These are phyloP conservation scores for Exophiala lecanii-corni DNA, from an alignment of 2,329 filamentous ascomycete genomes.

Conservation along the genomic window DNA sequence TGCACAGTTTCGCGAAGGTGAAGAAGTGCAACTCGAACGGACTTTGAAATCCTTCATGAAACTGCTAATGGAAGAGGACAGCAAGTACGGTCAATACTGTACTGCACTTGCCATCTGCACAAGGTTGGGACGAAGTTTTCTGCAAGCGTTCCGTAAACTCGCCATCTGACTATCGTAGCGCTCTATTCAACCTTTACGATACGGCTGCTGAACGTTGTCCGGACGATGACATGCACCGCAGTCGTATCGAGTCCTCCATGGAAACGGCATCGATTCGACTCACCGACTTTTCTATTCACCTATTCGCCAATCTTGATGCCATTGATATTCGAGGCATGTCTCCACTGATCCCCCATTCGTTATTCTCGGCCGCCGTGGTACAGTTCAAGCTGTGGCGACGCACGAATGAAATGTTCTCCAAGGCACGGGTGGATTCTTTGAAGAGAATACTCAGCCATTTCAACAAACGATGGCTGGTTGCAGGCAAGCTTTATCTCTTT, in stretches of 20 bases:
- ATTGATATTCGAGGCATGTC: slow-evolving; percentile 1
- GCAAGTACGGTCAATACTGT: slow-evolving; percentile 7
- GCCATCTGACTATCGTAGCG: not conserved
- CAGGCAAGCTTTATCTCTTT: too few species aligned
- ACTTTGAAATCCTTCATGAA: slow-evolving; percentile 5
- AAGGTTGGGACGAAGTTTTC: not conserved
- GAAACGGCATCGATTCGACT: slow-evolving; percentile 4
- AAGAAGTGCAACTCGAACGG: slow-evolving; percentile 6
- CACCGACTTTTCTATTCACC: slow-evolving; percentile 1
- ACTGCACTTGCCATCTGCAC: slow-evolving; percentile 4
- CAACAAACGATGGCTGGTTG: slow-evolving; percentile 7
- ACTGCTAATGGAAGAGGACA: slow-evolving; percentile 4
- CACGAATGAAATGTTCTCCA: not conserved
- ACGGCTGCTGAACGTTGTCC: not conserved
- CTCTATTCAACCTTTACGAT: slow-evolving; percentile 5
- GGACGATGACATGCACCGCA: not conserved
- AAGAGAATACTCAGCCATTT: slow-evolving; percentile 1
- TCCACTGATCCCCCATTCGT: not conserved
- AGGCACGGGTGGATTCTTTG: not conserved
- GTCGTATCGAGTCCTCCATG: not conserved
- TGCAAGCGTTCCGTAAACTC: not conserved
- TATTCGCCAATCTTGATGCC: not conserved
- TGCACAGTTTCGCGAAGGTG: slow-evolving; percentile 2
- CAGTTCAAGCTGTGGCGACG: slow-evolving; percentile 2
- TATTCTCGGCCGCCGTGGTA: slow-evolving; percentile 2